phyloP scores from a whole-genome alignment of 2,329 filamentous ascomycete genomes.

The Trichoderma sp. region DNA sequence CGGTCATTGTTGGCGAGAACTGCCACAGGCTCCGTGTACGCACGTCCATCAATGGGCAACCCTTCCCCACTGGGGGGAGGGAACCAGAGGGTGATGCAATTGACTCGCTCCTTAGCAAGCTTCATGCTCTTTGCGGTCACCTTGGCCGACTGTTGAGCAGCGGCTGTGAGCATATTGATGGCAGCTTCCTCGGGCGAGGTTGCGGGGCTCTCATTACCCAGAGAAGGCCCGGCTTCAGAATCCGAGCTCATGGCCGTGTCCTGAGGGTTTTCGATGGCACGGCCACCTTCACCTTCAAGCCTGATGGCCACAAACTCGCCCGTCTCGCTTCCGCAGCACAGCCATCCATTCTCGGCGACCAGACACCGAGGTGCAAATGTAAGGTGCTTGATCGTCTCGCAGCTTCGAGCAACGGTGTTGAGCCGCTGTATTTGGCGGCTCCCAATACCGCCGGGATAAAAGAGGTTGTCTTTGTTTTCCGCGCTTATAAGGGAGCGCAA shows the following conservation, averaged over 20 bases:
- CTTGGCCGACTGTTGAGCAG: conserved; percentile 36
- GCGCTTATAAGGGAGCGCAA: conserved; percentile 86
- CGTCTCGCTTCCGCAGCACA: conserved; percentile 84
- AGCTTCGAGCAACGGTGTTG: conserved; percentile 65
- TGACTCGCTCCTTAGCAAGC: conserved; percentile 59
- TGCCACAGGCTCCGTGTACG: conserved; percentile 57
- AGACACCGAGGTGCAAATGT: conserved; percentile 79
- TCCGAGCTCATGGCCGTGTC: conserved; percentile 33
- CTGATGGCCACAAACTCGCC: conserved; percentile 83
- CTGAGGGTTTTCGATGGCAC: conserved; percentile 22
- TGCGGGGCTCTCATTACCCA: not conserved
- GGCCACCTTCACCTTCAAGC: conserved; percentile 44
- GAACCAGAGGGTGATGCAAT: conserved; percentile 64
- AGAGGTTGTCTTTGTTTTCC: conserved; percentile 71
- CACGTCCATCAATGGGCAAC: conserved; percentile 19
- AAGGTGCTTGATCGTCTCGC: conserved; percentile 68
- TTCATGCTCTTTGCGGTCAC: conserved; percentile 50
- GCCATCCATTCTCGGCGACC: conserved; percentile 80
- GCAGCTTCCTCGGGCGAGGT: conserved; percentile 10
- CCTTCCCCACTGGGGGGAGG: conserved; percentile 40
- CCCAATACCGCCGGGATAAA: conserved; percentile 75
- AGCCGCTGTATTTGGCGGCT: conserved; percentile 64
- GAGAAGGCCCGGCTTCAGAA: conserved; percentile 19
- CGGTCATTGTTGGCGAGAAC: conserved; percentile 88
- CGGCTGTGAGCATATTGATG: conserved; percentile 8